Percentiles rank a stretch among this genome's conserved stretches.
phyloP scores from a whole-genome alignment of 495 filamentous ascomycete genomes.

The Hamigera avellanea region DNA sequence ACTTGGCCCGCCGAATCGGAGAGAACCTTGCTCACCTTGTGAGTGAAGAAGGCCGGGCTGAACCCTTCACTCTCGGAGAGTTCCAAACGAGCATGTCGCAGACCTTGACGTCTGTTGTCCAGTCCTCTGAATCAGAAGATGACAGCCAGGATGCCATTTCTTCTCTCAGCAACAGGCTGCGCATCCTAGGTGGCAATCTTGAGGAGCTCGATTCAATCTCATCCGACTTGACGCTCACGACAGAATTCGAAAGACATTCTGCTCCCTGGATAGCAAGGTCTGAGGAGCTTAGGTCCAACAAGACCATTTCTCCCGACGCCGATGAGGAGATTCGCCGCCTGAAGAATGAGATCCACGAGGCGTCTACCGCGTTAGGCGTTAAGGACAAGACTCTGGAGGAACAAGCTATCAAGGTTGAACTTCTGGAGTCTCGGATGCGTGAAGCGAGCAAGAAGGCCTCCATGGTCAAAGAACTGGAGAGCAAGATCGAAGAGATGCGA shows the following conservation, averaged over 20 bases:
- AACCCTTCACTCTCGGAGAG: conserved; percentile 54
- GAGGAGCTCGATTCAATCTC: conserved; percentile 63
- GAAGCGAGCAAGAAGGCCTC: conserved; percentile 40
- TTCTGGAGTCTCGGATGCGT: conserved; percentile 43
- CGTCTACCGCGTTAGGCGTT: conserved; percentile 51
- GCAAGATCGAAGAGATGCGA: conserved; percentile 53
- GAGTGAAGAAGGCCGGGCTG: conserved; percentile 60
- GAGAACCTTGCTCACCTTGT: conserved; percentile 51
- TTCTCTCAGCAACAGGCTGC: conserved; percentile 54
- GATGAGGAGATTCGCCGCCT: conserved; percentile 68
- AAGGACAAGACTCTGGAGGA: conserved; percentile 91
- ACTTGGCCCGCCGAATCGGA: conserved; percentile 55
- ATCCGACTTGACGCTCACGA: conserved; percentile 63
- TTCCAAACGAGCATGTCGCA: conserved; percentile 49
- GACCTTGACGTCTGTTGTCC: conserved; percentile 29
- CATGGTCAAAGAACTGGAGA: conserved; percentile 38
- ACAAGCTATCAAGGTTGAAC: conserved; percentile 56
- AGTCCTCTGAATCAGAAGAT: conserved; percentile 16
- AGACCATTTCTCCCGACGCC: conserved; percentile 63
- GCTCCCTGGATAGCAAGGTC: conserved; percentile 79
- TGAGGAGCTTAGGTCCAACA: conserved; percentile 64
- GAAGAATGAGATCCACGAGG: conserved; percentile 60
- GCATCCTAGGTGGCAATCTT: conserved; percentile 49
- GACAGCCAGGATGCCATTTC: conserved; percentile 54
- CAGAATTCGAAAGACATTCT: conserved; percentile 69